phyloP scores from a whole-genome alignment of 1,284 basidiomycete genomes.

The Laetiporus sulphureus region DNA sequence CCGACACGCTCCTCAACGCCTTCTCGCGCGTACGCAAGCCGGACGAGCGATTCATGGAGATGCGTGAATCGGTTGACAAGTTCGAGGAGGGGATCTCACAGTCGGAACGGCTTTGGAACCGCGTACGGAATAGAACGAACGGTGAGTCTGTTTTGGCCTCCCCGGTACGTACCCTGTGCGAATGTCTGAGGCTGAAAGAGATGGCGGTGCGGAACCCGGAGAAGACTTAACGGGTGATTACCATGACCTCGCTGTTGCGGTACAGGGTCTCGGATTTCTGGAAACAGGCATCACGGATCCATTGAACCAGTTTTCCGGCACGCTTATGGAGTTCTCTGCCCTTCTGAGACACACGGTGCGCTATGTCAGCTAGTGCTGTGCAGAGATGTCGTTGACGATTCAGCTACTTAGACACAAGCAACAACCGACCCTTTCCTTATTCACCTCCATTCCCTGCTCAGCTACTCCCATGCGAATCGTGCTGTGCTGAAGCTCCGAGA shows the following conservation, averaged over 20 bases:
- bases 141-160: constrained; percentile 57
- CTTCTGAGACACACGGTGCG: constrained; percentile 73
- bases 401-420: constrained; percentile 69
- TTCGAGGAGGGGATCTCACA: constrained; percentile 86
- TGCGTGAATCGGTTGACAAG: constrained; percentile 88
- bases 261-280: constrained; percentile 94
- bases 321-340: constrained; percentile 88
- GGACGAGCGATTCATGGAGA: constrained; percentile 89
- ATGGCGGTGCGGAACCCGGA: constrained; percentile 66
- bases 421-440: constrained; percentile 84
- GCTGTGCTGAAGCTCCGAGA: constrained; percentile 91
- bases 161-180: constrained; percentile 25
- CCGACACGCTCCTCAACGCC: constrained; percentile 92
- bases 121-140: constrained; percentile 72
- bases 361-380: not conserved
- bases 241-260: constrained; percentile 90
- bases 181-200: constrained; percentile 75
- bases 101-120: constrained; percentile 77
- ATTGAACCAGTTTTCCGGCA: constrained; percentile 92
- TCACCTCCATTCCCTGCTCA: constrained; percentile 84
- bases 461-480: constrained; percentile 86
- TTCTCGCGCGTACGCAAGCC: constrained; percentile 95
- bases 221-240: constrained; percentile 96
- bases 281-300: constrained; percentile 98
- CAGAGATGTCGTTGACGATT: no score